phyloP scores from a whole-genome alignment of 2,329 filamentous ascomycete genomes.

The Cladophialophora carrionii region DNA sequence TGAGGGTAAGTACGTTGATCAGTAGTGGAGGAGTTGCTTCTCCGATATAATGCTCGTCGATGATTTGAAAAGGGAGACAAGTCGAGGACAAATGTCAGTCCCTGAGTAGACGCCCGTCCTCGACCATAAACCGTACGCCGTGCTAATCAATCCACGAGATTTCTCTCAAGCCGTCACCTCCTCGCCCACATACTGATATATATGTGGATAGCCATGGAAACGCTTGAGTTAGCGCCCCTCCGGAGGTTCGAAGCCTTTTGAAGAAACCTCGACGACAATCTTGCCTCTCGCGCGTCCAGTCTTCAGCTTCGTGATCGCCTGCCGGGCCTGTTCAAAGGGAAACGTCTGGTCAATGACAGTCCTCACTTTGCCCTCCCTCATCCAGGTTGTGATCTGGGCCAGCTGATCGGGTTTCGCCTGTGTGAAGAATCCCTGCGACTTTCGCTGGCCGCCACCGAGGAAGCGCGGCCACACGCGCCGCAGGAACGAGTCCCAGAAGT shows the following conservation, averaged over 20 bases:
- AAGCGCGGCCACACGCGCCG: slow-evolving; percentile 52
- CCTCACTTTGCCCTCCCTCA: slow-evolving; percentile 62
- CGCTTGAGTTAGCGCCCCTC: background rate
- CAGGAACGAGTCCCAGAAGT: slow-evolving; percentile 35
- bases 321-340: slow-evolving; percentile 59
- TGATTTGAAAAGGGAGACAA: no score
- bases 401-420: slow-evolving; percentile 52
- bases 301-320: slow-evolving; percentile 63
- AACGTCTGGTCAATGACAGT: slow-evolving; percentile 60
- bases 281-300: slow-evolving; percentile 62
- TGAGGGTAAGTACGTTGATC: no score
- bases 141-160: no score
- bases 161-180: no score
- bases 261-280: slow-evolving; percentile 52
- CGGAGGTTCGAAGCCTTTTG: background rate
- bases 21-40: no score
- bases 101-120: no score
- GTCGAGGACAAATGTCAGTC: no score
- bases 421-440: slow-evolving; percentile 43
- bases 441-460: slow-evolving; percentile 55
- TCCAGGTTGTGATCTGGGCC: slow-evolving; percentile 56
- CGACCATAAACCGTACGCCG: no score
- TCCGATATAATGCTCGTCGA: no score
- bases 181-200: no score
- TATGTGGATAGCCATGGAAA: no score